phyloP scores from a whole-genome alignment of 2,329 filamentous ascomycete genomes.

The Ophiostoma quercus region DNA sequence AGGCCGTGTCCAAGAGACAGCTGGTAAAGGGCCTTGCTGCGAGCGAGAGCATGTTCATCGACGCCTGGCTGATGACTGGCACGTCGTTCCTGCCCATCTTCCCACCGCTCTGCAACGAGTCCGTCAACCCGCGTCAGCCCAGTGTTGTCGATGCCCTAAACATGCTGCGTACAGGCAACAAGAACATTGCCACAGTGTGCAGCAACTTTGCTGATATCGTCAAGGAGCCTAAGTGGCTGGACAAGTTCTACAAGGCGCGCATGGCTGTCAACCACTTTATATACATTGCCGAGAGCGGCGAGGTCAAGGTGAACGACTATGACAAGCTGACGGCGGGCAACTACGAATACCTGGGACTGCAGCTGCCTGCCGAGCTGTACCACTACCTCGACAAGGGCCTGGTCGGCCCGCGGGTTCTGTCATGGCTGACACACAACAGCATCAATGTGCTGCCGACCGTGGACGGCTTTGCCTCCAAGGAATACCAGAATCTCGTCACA shows the following conservation, averaged over 20 bases:
- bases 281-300: constrained; percentile 70
- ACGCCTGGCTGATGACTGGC: constrained; percentile 77
- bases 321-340: constrained; percentile 75
- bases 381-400: constrained; percentile 83
- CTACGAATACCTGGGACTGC: constrained; percentile 84
- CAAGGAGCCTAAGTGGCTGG: constrained; percentile 69
- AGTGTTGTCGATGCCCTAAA: constrained; percentile 73
- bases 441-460: constrained; percentile 76
- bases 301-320: constrained; percentile 67
- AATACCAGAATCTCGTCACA: constrained; percentile 76
- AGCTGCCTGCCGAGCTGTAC: constrained; percentile 82
- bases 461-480: constrained; percentile 71
- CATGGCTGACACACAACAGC: constrained; percentile 75
- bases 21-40: constrained; percentile 64
- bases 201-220: constrained; percentile 75
- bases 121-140: constrained; percentile 50
- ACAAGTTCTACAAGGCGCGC: constrained; percentile 79
- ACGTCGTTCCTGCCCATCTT: constrained; percentile 75
- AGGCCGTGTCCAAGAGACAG: constrained; percentile 58
- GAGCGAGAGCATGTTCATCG: constrained; percentile 68
- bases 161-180: constrained; percentile 65
- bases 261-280: constrained; percentile 86
- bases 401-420: constrained; percentile 71
- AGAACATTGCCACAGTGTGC: constrained; percentile 67
- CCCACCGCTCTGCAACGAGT: constrained; percentile 63